Conservation (phyloP, 441 rosid species). For the Corymbia citriodora region DNA sequence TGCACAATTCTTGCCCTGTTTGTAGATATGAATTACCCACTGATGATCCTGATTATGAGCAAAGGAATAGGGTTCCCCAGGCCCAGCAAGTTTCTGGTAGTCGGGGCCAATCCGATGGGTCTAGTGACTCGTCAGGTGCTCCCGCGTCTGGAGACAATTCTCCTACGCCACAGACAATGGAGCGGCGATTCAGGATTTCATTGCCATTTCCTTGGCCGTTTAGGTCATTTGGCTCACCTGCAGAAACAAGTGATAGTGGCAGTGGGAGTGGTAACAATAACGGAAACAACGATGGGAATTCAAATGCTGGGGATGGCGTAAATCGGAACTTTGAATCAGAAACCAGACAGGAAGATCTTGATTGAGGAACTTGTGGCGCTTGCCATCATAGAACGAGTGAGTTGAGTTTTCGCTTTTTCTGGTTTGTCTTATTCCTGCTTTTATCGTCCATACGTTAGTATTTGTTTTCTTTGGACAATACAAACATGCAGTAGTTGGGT, state of each 20-base stretch:
- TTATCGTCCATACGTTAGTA: background rate
- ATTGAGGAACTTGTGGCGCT: slow-evolving; percentile 16
- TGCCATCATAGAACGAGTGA: background rate
- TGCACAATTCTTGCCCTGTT: background rate
- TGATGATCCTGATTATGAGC: background rate
- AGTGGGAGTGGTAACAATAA: slow-evolving; percentile 8
- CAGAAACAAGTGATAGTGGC: slow-evolving; percentile 23
- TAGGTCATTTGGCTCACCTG: slow-evolving; percentile 18
- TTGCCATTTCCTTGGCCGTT: slow-evolving; percentile 40
- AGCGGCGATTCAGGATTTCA: slow-evolving; percentile 47
- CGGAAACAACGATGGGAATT: slow-evolving; percentile 9
- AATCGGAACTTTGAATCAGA: slow-evolving; percentile 6
- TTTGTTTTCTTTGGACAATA: background rate
- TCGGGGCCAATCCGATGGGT: background rate
- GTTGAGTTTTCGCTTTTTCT: background rate
- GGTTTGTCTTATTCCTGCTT: background rate
- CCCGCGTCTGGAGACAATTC: background rate
- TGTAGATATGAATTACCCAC: background rate
- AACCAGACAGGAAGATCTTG: slow-evolving; percentile 45
- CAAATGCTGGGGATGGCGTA: slow-evolving; percentile 21
- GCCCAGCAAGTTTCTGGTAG: background rate
- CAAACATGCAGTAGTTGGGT: background rate
- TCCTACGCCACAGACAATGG: slow-evolving; percentile 15
- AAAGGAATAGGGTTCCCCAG: background rate
- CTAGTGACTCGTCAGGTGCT: background rate